phyloP scores from a whole-genome alignment of 2,329 filamentous ascomycete genomes.

The Hyphodiscus sp. region DNA sequence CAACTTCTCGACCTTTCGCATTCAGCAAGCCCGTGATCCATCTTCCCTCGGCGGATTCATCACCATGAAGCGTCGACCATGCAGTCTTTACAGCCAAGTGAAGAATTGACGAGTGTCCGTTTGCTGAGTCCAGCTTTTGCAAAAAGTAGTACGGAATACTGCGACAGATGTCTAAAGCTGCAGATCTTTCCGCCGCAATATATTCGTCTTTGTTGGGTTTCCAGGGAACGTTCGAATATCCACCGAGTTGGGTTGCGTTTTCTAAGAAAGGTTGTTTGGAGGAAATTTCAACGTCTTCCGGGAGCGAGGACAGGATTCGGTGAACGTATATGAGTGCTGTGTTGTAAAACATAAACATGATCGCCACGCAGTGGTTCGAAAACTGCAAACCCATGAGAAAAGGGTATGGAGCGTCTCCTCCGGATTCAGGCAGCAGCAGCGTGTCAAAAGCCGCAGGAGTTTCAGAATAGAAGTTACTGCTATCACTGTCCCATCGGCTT shows the following conservation, averaged over 20 bases:
- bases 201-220: conserved; percentile 7
- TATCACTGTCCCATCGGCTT: conserved; percentile 5
- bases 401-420: neutral
- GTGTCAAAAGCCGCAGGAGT: neutral
- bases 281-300: neutral
- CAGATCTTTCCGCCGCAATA: conserved; percentile 7
- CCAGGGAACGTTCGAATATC: neutral
- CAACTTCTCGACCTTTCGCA: neutral
- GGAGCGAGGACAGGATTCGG: conserved; percentile 18
- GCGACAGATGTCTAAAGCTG: conserved; percentile 21
- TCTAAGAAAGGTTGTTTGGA: neutral
- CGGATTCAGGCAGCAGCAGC: neutral
- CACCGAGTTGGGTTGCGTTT: neutral
- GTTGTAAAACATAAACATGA: conserved; percentile 27
- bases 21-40: conserved; percentile 11
- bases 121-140: conserved; percentile 4
- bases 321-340: conserved; percentile 26
- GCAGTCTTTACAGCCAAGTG: conserved; percentile 24
- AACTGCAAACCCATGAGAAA: conserved; percentile 5
- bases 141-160: conserved; percentile 20
- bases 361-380: conserved; percentile 8
- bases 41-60: conserved; percentile 15
- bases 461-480: neutral
- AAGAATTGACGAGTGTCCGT: conserved; percentile 15
- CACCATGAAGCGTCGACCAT: conserved; percentile 14